Percentiles rank a stretch among this genome's conserved stretches.
Evolutionary conservation across 164 flowering plant genomes (phyloP).

Genomic region (Umbellularia californica): DNA sequence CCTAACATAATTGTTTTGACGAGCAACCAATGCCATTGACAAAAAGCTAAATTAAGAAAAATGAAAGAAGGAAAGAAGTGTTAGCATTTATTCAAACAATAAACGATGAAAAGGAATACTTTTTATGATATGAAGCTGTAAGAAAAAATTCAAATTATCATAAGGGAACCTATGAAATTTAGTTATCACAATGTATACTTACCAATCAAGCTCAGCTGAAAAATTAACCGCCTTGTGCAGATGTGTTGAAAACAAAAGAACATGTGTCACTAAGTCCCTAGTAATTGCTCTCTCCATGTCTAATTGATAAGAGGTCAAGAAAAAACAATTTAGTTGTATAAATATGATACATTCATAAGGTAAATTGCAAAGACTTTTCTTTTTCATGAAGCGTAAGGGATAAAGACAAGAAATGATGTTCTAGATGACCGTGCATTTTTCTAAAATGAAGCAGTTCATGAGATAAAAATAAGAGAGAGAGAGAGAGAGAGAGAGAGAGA

Average conservation of each 20-base stretch:
- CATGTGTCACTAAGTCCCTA: constrained; percentile 76
- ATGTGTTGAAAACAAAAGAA: constrained; percentile 55
- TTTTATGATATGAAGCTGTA: neutral
- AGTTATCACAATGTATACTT: constrained; percentile 5
- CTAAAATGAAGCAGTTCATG: neutral
- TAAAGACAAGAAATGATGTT: neutral
- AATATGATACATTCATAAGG: neutral
- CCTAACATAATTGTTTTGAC: constrained; percentile 85
- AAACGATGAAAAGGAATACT: neutral
- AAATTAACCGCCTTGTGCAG: constrained; percentile 70
- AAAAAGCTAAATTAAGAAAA: constrained; percentile 39
- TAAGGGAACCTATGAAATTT: neutral
- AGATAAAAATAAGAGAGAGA: too few relatives aligned
- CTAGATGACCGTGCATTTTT: neutral
- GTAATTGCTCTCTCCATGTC: constrained; percentile 96
- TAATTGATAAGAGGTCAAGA: constrained; percentile 15
- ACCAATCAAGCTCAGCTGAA: constrained; percentile 96
- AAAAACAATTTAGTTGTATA: neutral
- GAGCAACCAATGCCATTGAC: constrained; percentile 84
- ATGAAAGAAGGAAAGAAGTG: neutral
- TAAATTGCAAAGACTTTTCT: neutral
- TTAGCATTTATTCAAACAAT: neutral
- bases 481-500: too few relatives aligned
- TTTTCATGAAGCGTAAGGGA: neutral
- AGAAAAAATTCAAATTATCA: constrained; percentile 3